Base-by-base conservation (phyloP, 140 eudicot species). In the Ambrosia hybrid region DNA sequence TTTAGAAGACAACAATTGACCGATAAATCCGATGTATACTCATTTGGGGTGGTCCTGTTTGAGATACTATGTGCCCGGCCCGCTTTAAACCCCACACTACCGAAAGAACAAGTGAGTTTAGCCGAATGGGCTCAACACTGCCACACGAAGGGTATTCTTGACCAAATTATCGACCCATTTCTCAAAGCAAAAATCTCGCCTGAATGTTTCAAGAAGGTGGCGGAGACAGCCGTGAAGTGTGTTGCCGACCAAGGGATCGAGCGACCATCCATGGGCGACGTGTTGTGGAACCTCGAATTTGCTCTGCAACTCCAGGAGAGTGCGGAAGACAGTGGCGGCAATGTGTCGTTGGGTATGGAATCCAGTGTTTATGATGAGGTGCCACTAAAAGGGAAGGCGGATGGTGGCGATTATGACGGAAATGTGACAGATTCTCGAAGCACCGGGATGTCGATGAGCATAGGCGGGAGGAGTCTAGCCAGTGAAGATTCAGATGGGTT, bases 221-320 rank as follows among this genome's bases (percentile, higher is more conserved):
- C 93, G 2, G 97, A 93, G 84, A 93, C 98, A 1, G 94, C 98
- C 1, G 95, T 90, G 14, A 93, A 93, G 82, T 93, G 97, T 56
- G 96, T 93, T 65, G 81, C 81, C 0, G 98, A 93, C 64, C 85
- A 85, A 53, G 96, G 98, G 49, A 90, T 89, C 12, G 97, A 93
- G 21, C 65, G 98, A 74, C 98, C 98, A 16, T 93, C 97, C 3
- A 93, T 93, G 98, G 98, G 98, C 0, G 98, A 93, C 52, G 98
- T 93, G 13, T 71, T 93, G 65, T 93, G 98, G 98, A 90, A 90
- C 87, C 89, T 93, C 0, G 98, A 93, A 60, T 93, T 93, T 71
- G 97, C 98, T 3, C 73, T 90, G 61, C 98, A 93, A 71, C 95
- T 93, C 41, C 98, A 93, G 81, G 98, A 89, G 84, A 89, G 96